phyloP scores from a whole-genome alignment of 371 early-diverging fungal genomes.

The Mortierella sp. region DNA sequence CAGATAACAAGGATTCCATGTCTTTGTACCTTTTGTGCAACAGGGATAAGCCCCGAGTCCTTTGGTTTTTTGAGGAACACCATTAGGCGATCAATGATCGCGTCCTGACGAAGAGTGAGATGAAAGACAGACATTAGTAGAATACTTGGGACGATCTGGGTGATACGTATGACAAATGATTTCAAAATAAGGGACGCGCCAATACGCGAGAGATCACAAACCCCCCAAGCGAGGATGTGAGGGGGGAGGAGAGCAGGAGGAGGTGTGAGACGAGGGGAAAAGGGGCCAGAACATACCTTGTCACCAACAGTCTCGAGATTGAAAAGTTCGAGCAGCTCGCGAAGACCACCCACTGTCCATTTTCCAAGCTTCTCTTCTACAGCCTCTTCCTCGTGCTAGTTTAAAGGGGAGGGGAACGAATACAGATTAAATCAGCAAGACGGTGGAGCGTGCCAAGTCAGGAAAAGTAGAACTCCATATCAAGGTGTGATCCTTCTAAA shows the following conservation, averaged over 20 bases:
- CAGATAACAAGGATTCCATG: background rate
- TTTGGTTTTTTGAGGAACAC: constrained; percentile 50
- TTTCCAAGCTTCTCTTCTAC: constrained; percentile 48
- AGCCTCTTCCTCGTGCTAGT: constrained; percentile 46
- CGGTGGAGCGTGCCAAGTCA: too few species aligned
- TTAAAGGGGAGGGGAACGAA: background rate
- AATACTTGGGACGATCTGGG: too few species aligned
- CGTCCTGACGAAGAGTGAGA: constrained; percentile 31
- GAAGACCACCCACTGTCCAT: constrained; percentile 51
- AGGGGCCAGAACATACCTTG: constrained; percentile 30
- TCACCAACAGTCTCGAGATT: constrained; percentile 51
- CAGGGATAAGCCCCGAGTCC: constrained; percentile 49
- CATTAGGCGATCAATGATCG: constrained; percentile 46
- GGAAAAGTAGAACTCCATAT: too few species aligned
- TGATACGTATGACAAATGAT: too few species aligned
- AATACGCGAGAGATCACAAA: too few species aligned
- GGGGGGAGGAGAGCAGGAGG: too few species aligned
- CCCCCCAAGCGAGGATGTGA: too few species aligned
- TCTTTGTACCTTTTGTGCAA: constrained; percentile 33
- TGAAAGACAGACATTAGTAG: background rate
- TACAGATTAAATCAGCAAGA: too few species aligned
- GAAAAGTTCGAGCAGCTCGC: constrained; percentile 51
- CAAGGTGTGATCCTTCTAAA: too few species aligned
- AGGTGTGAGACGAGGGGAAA: too few species aligned
- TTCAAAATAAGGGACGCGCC: too few species aligned